Evolutionary conservation across 2,329 filamentous ascomycete genomes (phyloP), one percentile per base, ranked within the genome.

Genomic region (Colletotrichum chrysophilum): DNA sequence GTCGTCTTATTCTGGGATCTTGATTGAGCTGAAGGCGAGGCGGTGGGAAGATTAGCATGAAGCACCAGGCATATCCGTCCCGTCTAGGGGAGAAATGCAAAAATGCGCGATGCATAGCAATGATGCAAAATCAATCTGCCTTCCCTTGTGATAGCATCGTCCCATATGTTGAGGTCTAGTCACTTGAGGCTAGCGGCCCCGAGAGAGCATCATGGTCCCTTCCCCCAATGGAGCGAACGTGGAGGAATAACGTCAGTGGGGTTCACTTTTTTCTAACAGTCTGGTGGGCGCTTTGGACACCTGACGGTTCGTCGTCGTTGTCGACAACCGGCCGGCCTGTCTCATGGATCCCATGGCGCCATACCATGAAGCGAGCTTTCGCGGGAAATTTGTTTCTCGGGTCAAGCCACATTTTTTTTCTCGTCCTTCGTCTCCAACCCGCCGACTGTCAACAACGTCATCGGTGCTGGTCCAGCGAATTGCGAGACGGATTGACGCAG

Each of bases 211-310:
- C 52, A 56, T 66, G 38, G 36, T 24, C 70, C 24, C 32, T 56
- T 24, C 58, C 30, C n/a, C 56, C 36, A 28, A 66, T 32, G 43
- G 4, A 56, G 43, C 24, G 26, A 66, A 48, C 28, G 61, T 52
- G 36, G 64, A 75, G 70, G 43, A 52, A 48, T 32, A 65, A 64
- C 70, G 74, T 73, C 70, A 73, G 74, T 71, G 70, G 62, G 69
- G 38, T 68, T 64, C 28, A 52, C 52, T 48, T 48, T 48, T 60
- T 24, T 32, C 43, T 13, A n/a, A n/a, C 18, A 58, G 24, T 24
- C 26, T 28, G 24, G 55, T 58, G 43, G 43, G 18, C 43, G 43
- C 43, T 48, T 21, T 48, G 18, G n/a, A 48, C 43, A 48, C 43
- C 43, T 48, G 43, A 21, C 43, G 43, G 43, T 21, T 48, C n/a